Evolutionary conservation across 2,329 filamentous ascomycete species (phyloP), one percentile per base, ranked within the genome.

Genomic region (Claviceps purpurea): DNA sequence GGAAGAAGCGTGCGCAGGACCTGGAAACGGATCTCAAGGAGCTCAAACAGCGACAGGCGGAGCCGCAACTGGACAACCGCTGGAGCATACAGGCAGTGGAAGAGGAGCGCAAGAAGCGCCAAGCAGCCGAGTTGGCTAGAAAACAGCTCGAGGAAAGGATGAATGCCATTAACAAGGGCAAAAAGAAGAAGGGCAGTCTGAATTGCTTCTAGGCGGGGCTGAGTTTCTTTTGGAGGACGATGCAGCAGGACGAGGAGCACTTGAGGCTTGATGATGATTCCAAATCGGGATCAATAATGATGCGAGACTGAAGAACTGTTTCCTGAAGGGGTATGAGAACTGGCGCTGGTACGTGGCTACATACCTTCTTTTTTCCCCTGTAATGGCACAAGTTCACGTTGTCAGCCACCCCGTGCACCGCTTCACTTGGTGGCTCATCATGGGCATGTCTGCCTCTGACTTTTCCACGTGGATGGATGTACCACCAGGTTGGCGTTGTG

Each of bases 111-210:
- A 91, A 88, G 73, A 94, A 95, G 72, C 79, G 93, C 55, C 78
- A 89, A 57, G 87, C 91, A 56, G 90, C 94, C 39, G 93, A 98
- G 73, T 82, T 86, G 58, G 93, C 93, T 44, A 78, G 87, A 51
- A 87, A 85, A 41, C 87, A 95, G 62, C 79, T 98, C 26, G 91
- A 98, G 71, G 89, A 95, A 73, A 81, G 91, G 52, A 98, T 98
- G 83, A 89, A 91, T 63, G 84, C 87, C 54, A 85, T 93, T 67
- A 90, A 84, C 70, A 81, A 78, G 64, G 85, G 87, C 73, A 93
- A 94, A 76, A 95, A 91, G 78, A 90, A 94, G 80, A 95, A 95
- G 79, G 82, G 85, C 62, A 90, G 86, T 59, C 78, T 98, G 69
- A 97, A 96, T 74, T 98, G 93, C 78, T 98, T 98, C 76, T 96